phyloP scores from a whole-genome alignment of 2,329 filamentous ascomycete species.

The Teratosphaeria gauchensis region DNA sequence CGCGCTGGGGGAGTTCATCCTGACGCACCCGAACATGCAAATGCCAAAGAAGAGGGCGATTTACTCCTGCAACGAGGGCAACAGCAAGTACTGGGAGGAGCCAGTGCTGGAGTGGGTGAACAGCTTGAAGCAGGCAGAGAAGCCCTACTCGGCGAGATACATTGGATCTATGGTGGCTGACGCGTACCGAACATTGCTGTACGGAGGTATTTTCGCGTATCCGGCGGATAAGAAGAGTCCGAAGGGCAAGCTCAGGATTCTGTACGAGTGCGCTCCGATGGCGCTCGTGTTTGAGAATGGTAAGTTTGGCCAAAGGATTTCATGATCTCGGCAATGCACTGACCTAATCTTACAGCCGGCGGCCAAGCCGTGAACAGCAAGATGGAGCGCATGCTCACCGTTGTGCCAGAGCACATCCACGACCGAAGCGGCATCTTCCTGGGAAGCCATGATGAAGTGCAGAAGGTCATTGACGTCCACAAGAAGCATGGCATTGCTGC shows the following conservation, averaged over 20 bases:
- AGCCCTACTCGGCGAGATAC: slow-evolving; percentile 84
- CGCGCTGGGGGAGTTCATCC: slow-evolving; percentile 94
- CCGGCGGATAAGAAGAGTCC: slow-evolving; percentile 96
- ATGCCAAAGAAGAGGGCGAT: slow-evolving; percentile 73
- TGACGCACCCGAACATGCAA: slow-evolving; percentile 90
- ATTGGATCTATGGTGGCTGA: slow-evolving; percentile 98
- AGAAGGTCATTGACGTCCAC: slow-evolving; percentile 84
- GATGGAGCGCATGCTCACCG: slow-evolving; percentile 82
- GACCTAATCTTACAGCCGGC: slow-evolving; percentile 51
- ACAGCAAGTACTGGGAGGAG: slow-evolving; percentile 92
- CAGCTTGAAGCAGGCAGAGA: slow-evolving; percentile 69
- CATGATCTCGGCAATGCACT: slow-evolving; percentile 1
- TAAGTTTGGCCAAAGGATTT: slow-evolving; percentile 40
- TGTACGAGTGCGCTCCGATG: slow-evolving; percentile 99
- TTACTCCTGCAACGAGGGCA: slow-evolving; percentile 98
- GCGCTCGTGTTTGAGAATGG: slow-evolving; percentile 98
- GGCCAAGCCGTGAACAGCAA: slow-evolving; percentile 85
- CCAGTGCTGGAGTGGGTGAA: slow-evolving; percentile 81
- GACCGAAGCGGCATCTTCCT: slow-evolving; percentile 93
- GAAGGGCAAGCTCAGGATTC: slow-evolving; percentile 92
- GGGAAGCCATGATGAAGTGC: slow-evolving; percentile 87
- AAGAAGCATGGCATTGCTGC: slow-evolving; percentile 41
- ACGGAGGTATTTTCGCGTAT: slow-evolving; percentile 96
- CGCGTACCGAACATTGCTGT: slow-evolving; percentile 88
- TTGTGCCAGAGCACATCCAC: slow-evolving; percentile 86